Base-by-base conservation (phyloP, 495 filamentous ascomycete genomes). In the Massariosphaeria phaeospora region DNA sequence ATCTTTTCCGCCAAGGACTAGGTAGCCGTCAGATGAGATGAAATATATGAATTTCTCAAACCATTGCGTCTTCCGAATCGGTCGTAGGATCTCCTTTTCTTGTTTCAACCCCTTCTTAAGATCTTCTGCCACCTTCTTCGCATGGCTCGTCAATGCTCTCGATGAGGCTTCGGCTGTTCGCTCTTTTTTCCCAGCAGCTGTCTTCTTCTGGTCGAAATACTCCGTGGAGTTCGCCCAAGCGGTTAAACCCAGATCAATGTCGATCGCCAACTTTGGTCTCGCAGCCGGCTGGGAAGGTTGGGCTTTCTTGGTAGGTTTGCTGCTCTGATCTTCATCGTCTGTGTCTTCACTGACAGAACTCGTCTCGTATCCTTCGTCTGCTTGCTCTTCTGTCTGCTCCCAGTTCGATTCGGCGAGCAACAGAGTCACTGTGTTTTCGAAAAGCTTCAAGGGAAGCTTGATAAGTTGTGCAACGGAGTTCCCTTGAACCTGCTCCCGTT, bases 11-110 rank as follows among this genome's bases (percentile, higher is more conserved):
- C 83, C 82, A 12, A 98, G 76, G 10, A 96, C 86, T 4, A 98
- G 79, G 65, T 97, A 96, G 7, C 93, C 91, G 61, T 98, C 93
- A 0, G 91, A 95, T 1, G 89, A 95, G 55, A 97, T 81, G 73
- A 98, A 98, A 73, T 86, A 96, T 13, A 80, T 68, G 60, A 95
- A 98, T 65, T 97, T 98, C 62, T 98, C 93, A 63, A 97, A 96
- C 91, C 93, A 98, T 60, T 89, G 77, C 42, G 81, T 83, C 57
- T 82, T 84, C 33, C 93, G 75, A 11, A 95, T 82, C 12, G 85
- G 89, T 45, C 89, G 85, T 1, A 97, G 74, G 15, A 95, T 70
- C 21, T 88, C 82, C 66, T 97, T 98, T 68, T 98, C 93, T 61
- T 91, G 86, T 69, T 94, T 94, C 42, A 98, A 70, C 0, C 81